phyloP scores from a whole-genome alignment of 148 eudicot genomes.

The Persicaria tinctoria region DNA sequence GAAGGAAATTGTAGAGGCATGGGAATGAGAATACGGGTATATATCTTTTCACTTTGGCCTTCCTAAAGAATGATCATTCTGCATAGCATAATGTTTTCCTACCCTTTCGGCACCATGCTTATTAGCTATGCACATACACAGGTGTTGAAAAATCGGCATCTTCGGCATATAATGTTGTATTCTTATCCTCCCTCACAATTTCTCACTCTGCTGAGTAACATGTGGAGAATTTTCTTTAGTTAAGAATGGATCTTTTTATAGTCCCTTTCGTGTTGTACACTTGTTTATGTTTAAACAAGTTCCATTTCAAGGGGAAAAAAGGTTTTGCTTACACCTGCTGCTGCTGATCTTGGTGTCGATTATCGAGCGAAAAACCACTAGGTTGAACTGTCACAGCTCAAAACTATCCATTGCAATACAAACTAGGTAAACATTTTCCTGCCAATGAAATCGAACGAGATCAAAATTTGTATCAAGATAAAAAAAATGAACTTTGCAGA shows the following conservation, averaged over 20 bases:
- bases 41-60: not conserved
- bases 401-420: too few species aligned
- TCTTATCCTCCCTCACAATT: not conserved
- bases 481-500: too few species aligned
- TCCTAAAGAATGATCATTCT: not conserved
- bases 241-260: not conserved
- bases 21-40: not conserved
- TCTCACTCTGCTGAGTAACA: not conserved
- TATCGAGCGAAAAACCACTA: too few species aligned
- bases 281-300: not conserved
- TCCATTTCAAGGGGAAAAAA: not conserved
- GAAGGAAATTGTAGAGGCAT: conserved; percentile 10
- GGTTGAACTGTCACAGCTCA: too few species aligned
- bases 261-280: not conserved
- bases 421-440: too few species aligned
- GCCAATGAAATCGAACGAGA: too few species aligned
- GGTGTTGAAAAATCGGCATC: not conserved
- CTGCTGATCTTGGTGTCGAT: not conserved
- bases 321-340: not conserved
- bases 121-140: not conserved
- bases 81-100: not conserved
- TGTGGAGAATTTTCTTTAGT: not conserved
- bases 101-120: too few species aligned
- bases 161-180: not conserved
- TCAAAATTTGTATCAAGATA: too few species aligned